Evolutionary conservation across 2,329 filamentous ascomycete species (phyloP), one percentile per base, ranked within the genome.

Genomic region (Sclerotinia trifoliorum): DNA sequence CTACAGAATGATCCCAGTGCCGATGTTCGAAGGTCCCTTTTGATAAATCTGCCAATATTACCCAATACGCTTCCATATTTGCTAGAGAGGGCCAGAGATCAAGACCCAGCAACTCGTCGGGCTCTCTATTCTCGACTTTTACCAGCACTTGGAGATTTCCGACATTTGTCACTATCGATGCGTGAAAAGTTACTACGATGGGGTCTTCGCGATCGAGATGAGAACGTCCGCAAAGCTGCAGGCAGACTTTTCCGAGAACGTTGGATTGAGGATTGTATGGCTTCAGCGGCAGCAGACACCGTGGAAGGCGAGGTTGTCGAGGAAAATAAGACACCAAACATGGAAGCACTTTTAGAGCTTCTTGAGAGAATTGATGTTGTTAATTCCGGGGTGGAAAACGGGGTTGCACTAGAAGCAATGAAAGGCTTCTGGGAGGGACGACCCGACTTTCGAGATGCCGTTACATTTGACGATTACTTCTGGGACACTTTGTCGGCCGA

Each of bases 211-310:
- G 95, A 99, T 78, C 88, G 95, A 78, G 95, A 99, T 73, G 94
- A 98, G 73, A 93, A 91, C 73, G 95, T 99, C 17, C 88, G 94
- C 65, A 96, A 97, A 78, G 94, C 94, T 11, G 92, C 95, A 4
- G 93, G 91, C 10, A 90, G 92, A 57, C 83, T 98, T 8, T 99
- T 99, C 81, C 88, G 91, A 70, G 94, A 97, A 76, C 88, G 93
- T n/a, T 99, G 95, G 95, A 94, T 99, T 70, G 94, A 98, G 77
- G 93, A 98, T 76, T 97, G 94, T 74, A 93, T 91, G 7, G 90
- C 90, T 2, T 83, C 86, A 1, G 82, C 84, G 10, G 85, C 88
- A 49, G 83, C 83, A 24, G 86, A 87, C 51, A 81, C 85, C 13
- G 85, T 85, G 42, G 84, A 84, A 60, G 83, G 84, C 6, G 80